A percentile compares a stretch with the other conserved stretches of the same genome.
These are phyloP conservation scores for Rhizophlyctis rosea DNA, from an alignment of 192 early-diverging fungal species.

Conservation along the genomic window DNA sequence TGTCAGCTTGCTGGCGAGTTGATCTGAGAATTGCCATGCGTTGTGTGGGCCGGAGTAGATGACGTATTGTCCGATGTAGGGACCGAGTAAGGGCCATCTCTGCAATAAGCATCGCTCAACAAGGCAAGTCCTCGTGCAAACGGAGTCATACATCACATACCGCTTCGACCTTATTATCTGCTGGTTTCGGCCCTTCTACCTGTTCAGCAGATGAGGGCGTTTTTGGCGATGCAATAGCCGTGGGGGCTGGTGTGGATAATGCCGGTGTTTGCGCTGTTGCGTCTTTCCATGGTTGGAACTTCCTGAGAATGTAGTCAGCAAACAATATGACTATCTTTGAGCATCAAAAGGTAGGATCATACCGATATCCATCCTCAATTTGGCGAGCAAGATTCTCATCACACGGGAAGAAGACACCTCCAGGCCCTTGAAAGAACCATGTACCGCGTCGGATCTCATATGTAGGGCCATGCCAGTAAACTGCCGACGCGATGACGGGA, in stretches of 20 bases:
- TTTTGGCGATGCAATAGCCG: constrained; percentile 14
- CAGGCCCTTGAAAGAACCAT: constrained; percentile 73
- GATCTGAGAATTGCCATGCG: constrained; percentile 66
- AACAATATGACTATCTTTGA: not conserved
- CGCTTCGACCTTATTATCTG: constrained; percentile 8
- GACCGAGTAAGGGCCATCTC: constrained; percentile 75
- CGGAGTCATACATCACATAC: not conserved
- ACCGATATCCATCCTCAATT: constrained; percentile 75
- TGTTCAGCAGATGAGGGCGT: not conserved
- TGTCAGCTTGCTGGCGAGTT: constrained; percentile 56
- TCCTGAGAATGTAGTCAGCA: constrained; percentile 28
- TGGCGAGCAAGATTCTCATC: constrained; percentile 77
- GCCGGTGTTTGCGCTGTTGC: not conserved
- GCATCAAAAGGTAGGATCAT: constrained; percentile 1
- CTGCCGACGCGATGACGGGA: constrained; percentile 21
- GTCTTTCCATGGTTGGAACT: constrained; percentile 57
- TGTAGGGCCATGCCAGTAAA: constrained; percentile 80
- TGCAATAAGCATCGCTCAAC: constrained; percentile 15
- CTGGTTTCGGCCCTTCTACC: not conserved
- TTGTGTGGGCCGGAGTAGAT: constrained; percentile 59
- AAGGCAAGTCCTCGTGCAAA: not conserved
- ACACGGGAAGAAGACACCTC: constrained; percentile 69
- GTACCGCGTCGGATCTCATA: constrained; percentile 79
- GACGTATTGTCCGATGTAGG: constrained; percentile 73
- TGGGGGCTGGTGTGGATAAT: not conserved